These are phyloP conservation scores for Nematodospora anomalae DNA, from an alignment of 1,139 yeast species.

Conservation along the genomic window DNA sequence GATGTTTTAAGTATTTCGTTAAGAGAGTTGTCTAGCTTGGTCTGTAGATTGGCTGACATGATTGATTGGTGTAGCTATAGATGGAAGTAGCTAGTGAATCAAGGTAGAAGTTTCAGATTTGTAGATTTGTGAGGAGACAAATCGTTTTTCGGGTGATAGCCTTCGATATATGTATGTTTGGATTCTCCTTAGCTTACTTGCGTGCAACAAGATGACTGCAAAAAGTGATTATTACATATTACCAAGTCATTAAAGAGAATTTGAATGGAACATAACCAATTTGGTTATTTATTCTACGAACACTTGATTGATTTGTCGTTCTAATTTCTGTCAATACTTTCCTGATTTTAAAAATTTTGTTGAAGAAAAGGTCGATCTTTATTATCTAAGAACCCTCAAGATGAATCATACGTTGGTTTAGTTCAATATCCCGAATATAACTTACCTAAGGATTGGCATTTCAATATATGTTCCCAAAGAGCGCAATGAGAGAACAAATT, in stretches of 20 bases:
- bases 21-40: constrained; percentile 40
- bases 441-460: constrained; percentile 72
- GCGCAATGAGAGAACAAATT: constrained; percentile 46
- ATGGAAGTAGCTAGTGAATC: background rate
- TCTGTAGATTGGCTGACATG: constrained; percentile 39
- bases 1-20: constrained; percentile 45
- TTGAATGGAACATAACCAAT: too few relatives aligned
- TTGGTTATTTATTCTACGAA: too few relatives aligned
- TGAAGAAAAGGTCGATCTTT: constrained; percentile 46
- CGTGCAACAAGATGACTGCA: too few relatives aligned
- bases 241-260: too few relatives aligned
- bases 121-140: background rate
- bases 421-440: constrained; percentile 40
- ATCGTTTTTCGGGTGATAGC: background rate
- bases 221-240: too few relatives aligned
- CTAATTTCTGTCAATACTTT: too few relatives aligned
- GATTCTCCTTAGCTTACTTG: background rate
- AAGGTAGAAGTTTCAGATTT: background rate
- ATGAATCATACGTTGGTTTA: constrained; percentile 14
- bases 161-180: background rate
- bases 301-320: too few relatives aligned
- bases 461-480: constrained; percentile 74
- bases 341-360: too few relatives aligned
- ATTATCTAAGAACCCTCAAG: constrained; percentile 17
- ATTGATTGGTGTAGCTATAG: background rate